Conservation (phyloP, 176 grass and related monocot species). For the Paspalum notatum region DNA sequence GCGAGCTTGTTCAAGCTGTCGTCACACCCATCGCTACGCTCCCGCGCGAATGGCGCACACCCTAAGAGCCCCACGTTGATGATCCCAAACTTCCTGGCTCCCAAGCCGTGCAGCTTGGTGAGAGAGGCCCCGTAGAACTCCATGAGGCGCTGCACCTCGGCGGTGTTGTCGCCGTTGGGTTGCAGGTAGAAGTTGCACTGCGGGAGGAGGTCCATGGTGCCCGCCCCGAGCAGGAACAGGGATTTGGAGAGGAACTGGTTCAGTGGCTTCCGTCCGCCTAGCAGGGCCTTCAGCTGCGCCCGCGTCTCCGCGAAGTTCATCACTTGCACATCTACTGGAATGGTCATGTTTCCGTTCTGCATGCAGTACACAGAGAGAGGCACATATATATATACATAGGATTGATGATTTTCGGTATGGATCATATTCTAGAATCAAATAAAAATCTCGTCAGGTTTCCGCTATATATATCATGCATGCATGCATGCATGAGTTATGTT, state of each 20-base stretch:
- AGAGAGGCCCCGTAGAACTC: neutral
- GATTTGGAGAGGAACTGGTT: conserved; percentile 12
- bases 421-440: no score
- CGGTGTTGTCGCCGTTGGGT: neutral
- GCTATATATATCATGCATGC: no score
- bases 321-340: conserved; percentile 12
- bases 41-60: neutral
- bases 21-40: neutral
- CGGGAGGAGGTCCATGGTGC: conserved; percentile 22
- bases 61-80: conserved; percentile 12
- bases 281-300: neutral
- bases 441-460: no score
- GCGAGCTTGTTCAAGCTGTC: conserved; percentile 4
- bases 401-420: no score
- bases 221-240: conserved; percentile 18
- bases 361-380: no score
- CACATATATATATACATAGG: no score
- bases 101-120: conserved; percentile 13
- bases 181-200: neutral
- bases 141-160: conserved; percentile 2
- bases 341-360: neutral
- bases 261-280: neutral
- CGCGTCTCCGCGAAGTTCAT: neutral
- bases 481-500: neutral
- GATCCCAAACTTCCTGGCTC: conserved; percentile 34